phyloP scores from a whole-genome alignment of 1,139 yeast genomes.

The Arxiozyma bovina region DNA sequence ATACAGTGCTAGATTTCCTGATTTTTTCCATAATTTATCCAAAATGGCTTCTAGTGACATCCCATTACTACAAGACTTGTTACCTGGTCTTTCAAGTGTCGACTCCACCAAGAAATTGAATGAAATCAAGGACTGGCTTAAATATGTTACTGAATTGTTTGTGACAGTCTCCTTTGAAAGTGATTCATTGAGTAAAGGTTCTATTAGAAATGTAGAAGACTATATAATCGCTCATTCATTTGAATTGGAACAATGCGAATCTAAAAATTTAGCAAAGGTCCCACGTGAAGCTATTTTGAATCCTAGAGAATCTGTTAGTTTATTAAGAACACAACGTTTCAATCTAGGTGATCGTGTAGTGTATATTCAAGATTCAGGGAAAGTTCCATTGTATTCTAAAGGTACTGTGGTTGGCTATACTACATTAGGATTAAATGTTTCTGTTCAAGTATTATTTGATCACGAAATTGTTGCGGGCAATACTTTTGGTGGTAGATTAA shows the following conservation, averaged over 20 bases:
- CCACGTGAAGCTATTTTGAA: conserved; percentile 79
- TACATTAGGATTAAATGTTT: conserved; percentile 46
- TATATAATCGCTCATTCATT: conserved; percentile 44
- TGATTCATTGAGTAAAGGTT: conserved; percentile 63
- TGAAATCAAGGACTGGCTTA: conserved; percentile 50
- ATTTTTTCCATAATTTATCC: conserved; percentile 38
- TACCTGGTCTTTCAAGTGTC: conserved; percentile 31
- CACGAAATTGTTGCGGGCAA: conserved; percentile 74
- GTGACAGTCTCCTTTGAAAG: conserved; percentile 66
- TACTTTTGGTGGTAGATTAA: conserved; percentile 66
- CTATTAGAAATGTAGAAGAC: conserved; percentile 61
- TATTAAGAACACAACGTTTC: conserved; percentile 68
- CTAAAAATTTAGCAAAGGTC: conserved; percentile 64
- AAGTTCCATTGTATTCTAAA: conserved; percentile 76
- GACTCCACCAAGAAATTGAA: conserved; percentile 39
- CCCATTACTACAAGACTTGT: conserved; percentile 38
- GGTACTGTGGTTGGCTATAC: conserved; percentile 87
- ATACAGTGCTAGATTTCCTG: conserved; percentile 55
- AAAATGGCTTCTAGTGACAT: conserved; percentile 30
- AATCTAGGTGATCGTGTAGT: conserved; percentile 84
- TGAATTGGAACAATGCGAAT: conserved; percentile 36
- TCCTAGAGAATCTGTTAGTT: conserved; percentile 64
- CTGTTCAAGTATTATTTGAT: conserved; percentile 72
- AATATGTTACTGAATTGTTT: conserved; percentile 46
- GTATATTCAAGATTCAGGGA: conserved; percentile 79